phyloP scores from a whole-genome alignment of 1,139 yeast genomes.

The Hansenula sp. region DNA sequence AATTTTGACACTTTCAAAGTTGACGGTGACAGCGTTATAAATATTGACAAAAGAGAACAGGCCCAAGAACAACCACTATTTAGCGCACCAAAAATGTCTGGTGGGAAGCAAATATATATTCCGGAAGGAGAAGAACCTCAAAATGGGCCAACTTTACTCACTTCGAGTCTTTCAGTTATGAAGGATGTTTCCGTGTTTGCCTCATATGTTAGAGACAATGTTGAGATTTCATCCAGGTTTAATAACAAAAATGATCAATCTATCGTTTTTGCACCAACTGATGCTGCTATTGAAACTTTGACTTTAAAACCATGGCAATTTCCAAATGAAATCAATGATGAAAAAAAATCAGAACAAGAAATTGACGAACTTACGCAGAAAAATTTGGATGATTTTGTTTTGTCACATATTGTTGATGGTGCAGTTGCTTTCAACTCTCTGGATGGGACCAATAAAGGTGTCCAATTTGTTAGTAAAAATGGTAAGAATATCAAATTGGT shows the following conservation, averaged over 20 bases:
- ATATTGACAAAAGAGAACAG: background rate
- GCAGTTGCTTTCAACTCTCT: constrained; percentile 23
- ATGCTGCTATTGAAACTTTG: constrained; percentile 44
- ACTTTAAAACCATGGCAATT: constrained; percentile 66
- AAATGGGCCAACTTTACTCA: constrained; percentile 26
- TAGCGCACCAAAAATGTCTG: background rate
- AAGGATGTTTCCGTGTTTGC: constrained; percentile 47
- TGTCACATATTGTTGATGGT: constrained; percentile 46
- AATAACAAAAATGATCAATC: constrained; percentile 34
- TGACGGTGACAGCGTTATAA: background rate
- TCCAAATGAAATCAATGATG: constrained; percentile 41
- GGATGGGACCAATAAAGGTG: constrained; percentile 23
- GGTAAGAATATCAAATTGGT: constrained; percentile 42
- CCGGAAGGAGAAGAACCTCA: constrained; percentile 23
- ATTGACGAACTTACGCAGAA: constrained; percentile 39
- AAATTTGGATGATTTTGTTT: constrained; percentile 49
- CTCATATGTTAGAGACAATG: constrained; percentile 51
- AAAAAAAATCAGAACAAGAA: constrained; percentile 31
- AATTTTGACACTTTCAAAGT: background rate
- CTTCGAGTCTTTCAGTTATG: constrained; percentile 37
- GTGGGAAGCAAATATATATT: constrained; percentile 1
- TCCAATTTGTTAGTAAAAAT: constrained; percentile 33
- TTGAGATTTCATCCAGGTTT: constrained; percentile 39
- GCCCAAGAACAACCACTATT: constrained; percentile 1
- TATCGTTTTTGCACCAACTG: constrained; percentile 59